A percentile compares a stretch with the other conserved stretches of the same genome.
These are phyloP conservation scores for Colletotrichum orchidophilum DNA, from an alignment of 2,329 filamentous ascomycete species.

Conservation along the genomic window DNA sequence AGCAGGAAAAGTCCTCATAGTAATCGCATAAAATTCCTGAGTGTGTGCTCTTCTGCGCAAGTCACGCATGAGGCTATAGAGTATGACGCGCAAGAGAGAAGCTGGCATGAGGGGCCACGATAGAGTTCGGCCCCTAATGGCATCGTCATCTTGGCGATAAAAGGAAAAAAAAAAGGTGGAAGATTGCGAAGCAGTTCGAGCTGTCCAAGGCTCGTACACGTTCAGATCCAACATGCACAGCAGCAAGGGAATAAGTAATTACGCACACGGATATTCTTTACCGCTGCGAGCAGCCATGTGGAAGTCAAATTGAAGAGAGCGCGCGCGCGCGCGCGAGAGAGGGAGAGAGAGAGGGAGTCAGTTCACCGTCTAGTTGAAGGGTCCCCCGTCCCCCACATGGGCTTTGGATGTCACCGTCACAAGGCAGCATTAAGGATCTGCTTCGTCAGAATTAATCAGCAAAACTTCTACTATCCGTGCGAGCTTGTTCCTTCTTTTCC, in stretches of 20 bases:
- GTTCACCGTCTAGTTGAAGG: neutral
- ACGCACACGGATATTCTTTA: neutral
- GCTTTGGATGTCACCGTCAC: neutral
- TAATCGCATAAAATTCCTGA: neutral
- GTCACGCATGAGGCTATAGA: neutral
- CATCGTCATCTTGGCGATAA: neutral
- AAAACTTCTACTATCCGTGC: conserved; percentile 1
- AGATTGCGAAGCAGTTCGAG: neutral
- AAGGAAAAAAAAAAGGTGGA: neutral
- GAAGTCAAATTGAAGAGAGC: neutral
- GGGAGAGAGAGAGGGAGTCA: neutral
- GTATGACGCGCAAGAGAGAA: neutral
- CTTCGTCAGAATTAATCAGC: neutral
- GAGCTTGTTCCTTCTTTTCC: neutral
- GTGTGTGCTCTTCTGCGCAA: neutral
- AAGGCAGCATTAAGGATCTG: neutral
- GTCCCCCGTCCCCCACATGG: neutral
- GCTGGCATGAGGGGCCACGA: neutral
- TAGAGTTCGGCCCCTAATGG: neutral
- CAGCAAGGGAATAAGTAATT: neutral
- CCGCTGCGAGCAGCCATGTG: neutral
- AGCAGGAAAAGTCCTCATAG: neutral
- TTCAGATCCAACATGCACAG: neutral
- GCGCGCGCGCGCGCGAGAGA: too few species aligned
- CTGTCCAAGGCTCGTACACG: neutral